phyloP scores from a whole-genome alignment of 2,329 filamentous ascomycete species.

The Penicillium sp. region DNA sequence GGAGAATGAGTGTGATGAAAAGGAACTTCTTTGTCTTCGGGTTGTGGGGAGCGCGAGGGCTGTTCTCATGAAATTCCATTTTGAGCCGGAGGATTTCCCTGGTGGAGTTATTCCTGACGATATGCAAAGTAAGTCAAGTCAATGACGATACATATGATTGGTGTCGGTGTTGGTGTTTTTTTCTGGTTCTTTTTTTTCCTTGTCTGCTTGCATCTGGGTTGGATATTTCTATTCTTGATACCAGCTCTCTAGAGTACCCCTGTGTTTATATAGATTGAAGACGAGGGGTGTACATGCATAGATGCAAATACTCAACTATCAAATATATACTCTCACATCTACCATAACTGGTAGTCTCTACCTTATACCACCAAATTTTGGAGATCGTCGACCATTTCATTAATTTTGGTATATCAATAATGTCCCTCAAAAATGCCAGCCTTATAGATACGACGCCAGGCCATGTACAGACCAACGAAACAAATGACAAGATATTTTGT shows the following conservation, averaged over 20 bases:
- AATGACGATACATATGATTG: background rate
- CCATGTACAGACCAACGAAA: conserved; percentile 17
- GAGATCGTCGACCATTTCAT: conserved; percentile 26
- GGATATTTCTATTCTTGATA: background rate
- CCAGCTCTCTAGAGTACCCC: background rate
- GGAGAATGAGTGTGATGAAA: conserved; percentile 25
- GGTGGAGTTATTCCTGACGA: conserved; percentile 24
- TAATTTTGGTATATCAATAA: conserved; percentile 14
- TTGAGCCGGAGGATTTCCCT: conserved; percentile 40
- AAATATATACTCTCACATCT: no score
- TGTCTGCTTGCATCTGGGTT: background rate
- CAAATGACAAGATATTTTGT: conserved; percentile 3
- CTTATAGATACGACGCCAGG: conserved; percentile 21
- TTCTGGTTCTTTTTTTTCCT: no score
- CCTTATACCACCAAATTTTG: no score
- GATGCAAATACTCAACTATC: no score
- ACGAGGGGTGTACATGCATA: no score
- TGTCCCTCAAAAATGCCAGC: conserved; percentile 18
- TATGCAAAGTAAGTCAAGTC: background rate
- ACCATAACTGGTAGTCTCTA: no score
- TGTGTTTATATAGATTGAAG: no score
- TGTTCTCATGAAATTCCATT: conserved; percentile 40
- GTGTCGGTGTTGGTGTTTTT: background rate
- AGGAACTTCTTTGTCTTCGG: conserved; percentile 38
- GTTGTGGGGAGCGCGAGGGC: conserved; percentile 39